Conservation (phyloP, 2,329 filamentous ascomycete species). For the Sclerotinia nivalis region DNA sequence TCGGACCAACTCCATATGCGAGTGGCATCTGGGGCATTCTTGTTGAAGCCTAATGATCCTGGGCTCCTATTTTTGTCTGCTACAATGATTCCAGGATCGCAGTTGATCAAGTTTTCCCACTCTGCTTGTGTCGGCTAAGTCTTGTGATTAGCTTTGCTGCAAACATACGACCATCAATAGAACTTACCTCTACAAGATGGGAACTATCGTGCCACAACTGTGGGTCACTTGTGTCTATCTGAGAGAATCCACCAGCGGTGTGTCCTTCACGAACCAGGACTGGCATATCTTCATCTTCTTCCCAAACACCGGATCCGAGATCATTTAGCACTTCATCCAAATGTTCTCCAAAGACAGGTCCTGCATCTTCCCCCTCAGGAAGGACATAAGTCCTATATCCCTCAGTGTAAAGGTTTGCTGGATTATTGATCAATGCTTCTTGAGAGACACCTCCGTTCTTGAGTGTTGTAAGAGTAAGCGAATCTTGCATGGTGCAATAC, state of each 20-base stretch:
- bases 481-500: not conserved
- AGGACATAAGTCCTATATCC: not conserved
- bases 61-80: not conserved
- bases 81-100: not conserved
- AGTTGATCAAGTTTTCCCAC: not conserved
- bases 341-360: not conserved
- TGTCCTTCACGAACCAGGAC: not conserved
- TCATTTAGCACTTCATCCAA: not conserved
- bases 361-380: no score
- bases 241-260: not conserved
- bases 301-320: not conserved
- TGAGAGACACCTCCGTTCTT: constrained; percentile 4
- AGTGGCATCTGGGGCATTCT: not conserved
- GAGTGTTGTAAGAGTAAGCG: not conserved
- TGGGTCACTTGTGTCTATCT: not conserved
- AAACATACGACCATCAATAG: not conserved
- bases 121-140: not conserved
- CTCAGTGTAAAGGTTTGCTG: not conserved
- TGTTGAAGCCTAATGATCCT: no score
- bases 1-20: constrained; percentile 7
- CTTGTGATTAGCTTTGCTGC: not conserved
- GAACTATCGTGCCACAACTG: not conserved
- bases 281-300: not conserved
- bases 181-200: not conserved
- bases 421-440: not conserved